Evolutionary conservation across 108 stramenopile genomes (phyloP).

Genomic region (Seminavis robusta): DNA sequence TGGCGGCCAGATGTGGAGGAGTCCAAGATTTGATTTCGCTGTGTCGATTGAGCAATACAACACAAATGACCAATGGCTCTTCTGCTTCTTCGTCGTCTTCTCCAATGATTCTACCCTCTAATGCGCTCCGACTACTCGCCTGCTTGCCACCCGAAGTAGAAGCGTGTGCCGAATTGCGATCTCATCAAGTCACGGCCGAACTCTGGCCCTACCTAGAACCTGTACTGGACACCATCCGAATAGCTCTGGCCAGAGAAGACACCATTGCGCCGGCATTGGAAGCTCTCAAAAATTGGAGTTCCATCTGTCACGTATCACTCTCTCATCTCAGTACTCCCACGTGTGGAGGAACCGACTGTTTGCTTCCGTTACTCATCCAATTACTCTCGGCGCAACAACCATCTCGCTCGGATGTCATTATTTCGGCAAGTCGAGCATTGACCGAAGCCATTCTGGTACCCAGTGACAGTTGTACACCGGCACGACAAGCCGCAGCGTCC

Average conservation of each 20-base stretch:
- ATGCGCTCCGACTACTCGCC: slow-evolving; percentile 13
- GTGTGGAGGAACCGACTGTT: neutral
- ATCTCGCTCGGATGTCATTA: slow-evolving; percentile 13
- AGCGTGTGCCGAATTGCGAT: slow-evolving; percentile 11
- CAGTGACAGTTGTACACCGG: slow-evolving; percentile 38
- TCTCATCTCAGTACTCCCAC: slow-evolving; percentile 22
- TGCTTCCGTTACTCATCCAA: slow-evolving; percentile 35
- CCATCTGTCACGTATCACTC: slow-evolving; percentile 24
- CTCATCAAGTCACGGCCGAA: slow-evolving; percentile 12
- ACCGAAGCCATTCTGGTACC: slow-evolving; percentile 25
- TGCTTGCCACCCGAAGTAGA: slow-evolving; percentile 29
- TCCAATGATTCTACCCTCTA: neutral
- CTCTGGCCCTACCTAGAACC: slow-evolving; percentile 14
- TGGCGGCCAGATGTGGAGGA: slow-evolving; percentile 11
- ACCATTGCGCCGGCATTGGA: slow-evolving; percentile 21
- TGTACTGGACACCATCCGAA: slow-evolving; percentile 16
- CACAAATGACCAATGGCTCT: too few relatives aligned
- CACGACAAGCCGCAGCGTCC: slow-evolving; percentile 28
- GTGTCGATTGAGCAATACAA: too few relatives aligned
- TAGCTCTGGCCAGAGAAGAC: neutral
- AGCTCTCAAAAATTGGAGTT: slow-evolving; percentile 25
- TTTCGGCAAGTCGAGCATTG: slow-evolving; percentile 29
- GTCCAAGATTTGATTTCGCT: slow-evolving; percentile 17
- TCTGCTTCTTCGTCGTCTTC: neutral
- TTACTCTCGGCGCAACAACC: slow-evolving; percentile 25